Evolutionary conservation across 2,329 filamentous ascomycete species (phyloP).

Genomic region (Neospermospora avenae): DNA sequence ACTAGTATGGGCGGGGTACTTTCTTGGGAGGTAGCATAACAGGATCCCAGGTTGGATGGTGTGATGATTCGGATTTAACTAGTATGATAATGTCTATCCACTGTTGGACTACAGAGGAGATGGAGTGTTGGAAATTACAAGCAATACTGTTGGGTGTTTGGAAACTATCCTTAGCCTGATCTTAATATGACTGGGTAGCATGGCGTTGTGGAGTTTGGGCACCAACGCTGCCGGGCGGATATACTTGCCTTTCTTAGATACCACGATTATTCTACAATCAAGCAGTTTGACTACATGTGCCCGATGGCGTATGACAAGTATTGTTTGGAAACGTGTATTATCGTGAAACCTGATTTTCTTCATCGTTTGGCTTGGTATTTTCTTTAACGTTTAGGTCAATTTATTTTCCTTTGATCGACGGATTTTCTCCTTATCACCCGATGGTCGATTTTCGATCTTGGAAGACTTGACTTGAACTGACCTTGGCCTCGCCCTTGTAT

Average conservation of each 20-base stretch:
- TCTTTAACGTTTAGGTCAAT: neutral
- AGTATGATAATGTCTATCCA: conserved; percentile 22
- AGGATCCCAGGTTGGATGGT: conserved; percentile 12
- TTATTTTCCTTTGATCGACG: neutral
- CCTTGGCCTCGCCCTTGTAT: too few relatives aligned
- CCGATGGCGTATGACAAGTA: neutral
- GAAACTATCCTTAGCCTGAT: neutral
- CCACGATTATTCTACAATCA: conserved; percentile 8
- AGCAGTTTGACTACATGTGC: neutral
- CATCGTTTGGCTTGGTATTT: neutral
- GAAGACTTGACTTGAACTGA: too few relatives aligned
- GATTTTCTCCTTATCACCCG: too few relatives aligned
- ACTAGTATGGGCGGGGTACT: conserved; percentile 12
- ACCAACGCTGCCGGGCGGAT: neutral
- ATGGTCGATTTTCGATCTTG: too few relatives aligned
- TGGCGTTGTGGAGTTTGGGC: conserved; percentile 3
- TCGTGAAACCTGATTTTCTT: neutral
- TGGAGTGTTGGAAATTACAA: neutral
- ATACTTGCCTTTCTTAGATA: conserved; percentile 7
- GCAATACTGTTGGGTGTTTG: neutral
- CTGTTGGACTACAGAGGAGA: neutral
- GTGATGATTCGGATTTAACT: conserved; percentile 3
- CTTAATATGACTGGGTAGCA: neutral
- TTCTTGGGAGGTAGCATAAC: conserved; percentile 19
- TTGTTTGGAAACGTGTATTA: neutral